Conservation (phyloP, 176 grass and related monocot species). For the Pontederia crassipes region DNA sequence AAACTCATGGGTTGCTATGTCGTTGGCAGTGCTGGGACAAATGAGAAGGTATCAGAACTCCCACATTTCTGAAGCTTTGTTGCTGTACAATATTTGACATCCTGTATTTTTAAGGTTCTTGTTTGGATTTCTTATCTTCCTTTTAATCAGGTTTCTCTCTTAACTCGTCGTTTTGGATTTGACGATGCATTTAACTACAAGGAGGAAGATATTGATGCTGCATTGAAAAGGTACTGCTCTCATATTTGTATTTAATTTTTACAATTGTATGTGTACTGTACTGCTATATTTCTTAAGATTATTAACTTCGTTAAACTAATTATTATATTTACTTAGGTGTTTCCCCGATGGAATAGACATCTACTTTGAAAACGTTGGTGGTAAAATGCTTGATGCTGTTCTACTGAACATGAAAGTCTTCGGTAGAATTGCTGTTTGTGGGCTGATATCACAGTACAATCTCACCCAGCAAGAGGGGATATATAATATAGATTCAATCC, state of each 20-base stretch:
- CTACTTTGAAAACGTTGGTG: slow-evolving; percentile 85
- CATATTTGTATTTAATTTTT: not conserved
- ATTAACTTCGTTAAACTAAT: too few relatives aligned
- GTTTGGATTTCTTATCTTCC: not conserved
- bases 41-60: slow-evolving; percentile 40
- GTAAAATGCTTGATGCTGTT: slow-evolving; percentile 55
- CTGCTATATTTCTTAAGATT: too few relatives aligned
- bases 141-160: slow-evolving; percentile 30
- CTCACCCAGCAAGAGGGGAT: slow-evolving; percentile 29
- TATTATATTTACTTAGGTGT: slow-evolving; percentile 7
- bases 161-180: slow-evolving; percentile 44
- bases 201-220: slow-evolving; percentile 30
- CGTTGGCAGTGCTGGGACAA: slow-evolving; percentile 54
- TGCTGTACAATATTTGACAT: not conserved
- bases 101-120: not conserved
- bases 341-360: slow-evolving; percentile 83
- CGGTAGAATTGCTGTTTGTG: slow-evolving; percentile 52
- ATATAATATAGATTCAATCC: slow-evolving; percentile 26
- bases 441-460: slow-evolving; percentile 78
- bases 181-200: slow-evolving; percentile 89
- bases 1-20: slow-evolving; percentile 59
- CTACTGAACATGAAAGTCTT: slow-evolving; percentile 51
- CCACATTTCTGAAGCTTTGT: not conserved
- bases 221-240: slow-evolving; percentile 18
- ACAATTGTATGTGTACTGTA: too few relatives aligned